phyloP scores from a whole-genome alignment of 306 rosid species.

The Sechiopsis laciniata region DNA sequence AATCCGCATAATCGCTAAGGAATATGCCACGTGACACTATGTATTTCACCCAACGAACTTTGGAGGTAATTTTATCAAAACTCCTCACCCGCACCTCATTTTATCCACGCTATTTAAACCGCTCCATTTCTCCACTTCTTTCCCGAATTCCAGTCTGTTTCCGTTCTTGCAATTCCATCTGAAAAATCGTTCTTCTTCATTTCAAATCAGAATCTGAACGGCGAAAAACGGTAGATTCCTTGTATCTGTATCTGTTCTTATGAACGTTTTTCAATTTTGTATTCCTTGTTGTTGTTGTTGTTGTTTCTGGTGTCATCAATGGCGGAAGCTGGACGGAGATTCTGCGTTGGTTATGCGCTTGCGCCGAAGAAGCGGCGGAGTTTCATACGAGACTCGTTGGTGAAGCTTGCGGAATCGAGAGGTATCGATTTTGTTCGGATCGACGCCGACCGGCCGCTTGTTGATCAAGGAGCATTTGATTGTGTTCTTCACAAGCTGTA shows the following conservation, averaged over 20 bases:
- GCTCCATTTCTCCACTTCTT: neutral
- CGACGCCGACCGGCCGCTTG: constrained; percentile 35
- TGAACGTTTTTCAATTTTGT: constrained; percentile 29
- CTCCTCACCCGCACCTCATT: neutral
- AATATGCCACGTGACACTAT: constrained; percentile 20
- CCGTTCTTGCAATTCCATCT: neutral
- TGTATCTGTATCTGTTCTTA: neutral
- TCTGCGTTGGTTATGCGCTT: constrained; percentile 66
- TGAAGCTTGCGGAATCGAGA: constrained; percentile 52
- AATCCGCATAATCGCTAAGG: constrained; percentile 10
- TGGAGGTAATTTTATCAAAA: neutral
- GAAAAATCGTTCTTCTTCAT: too few species aligned
- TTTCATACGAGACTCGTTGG: constrained; percentile 64
- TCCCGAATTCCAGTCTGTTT: constrained; percentile 4
- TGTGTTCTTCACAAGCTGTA: constrained; percentile 77
- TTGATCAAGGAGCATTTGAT: constrained; percentile 78
- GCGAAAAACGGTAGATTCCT: neutral
- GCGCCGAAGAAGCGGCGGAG: constrained; percentile 76
- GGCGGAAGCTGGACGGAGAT: constrained; percentile 66
- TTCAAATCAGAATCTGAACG: neutral
- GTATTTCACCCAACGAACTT: neutral
- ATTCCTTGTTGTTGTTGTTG: neutral
- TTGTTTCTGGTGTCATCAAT: constrained; percentile 24
- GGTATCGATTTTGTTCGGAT: constrained; percentile 61
- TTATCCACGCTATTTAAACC: constrained; percentile 4